Evolutionary conservation across 257 asterid species (phyloP), one percentile per base, ranked within the genome.

Genomic region (Nicotiana tabacum): DNA sequence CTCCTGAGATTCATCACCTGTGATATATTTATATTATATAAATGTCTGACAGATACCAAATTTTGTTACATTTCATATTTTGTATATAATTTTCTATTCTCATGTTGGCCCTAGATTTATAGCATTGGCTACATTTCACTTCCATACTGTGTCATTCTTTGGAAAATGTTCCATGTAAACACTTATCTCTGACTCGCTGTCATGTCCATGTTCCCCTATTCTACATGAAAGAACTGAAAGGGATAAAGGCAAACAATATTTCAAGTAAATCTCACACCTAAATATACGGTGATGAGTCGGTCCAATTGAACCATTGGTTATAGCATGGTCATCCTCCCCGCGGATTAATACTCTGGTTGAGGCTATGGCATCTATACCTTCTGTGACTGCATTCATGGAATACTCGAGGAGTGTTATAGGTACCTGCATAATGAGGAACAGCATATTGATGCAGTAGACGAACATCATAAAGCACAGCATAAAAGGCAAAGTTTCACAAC

Each of bases 351-450:
- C 99, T 85, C 93, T 88, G 51, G 98, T 96, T 17, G 95, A 83
- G 56, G 98, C 97, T 83, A 96, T 90, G 83, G 98, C 98, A 88
- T 96, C 98, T 62, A 94, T 96, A 83, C 99, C 99, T 92, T 93
- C 97, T 53, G 93, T 94, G 78, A 96, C 98, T 2, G 89, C 93
- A 84, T 4, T 90, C 93, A 96, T 77, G 79, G 98, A 86, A 86
- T 96, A 94, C 90, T 94, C 98, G 0, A 91, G 87, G 85, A 94
- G 98, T n/a, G 88, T 90, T 10, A 94, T 90, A 70, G 94, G 97
- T 81, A 92, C 91, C 99, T 96, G 90, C 84, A 84, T 32, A 27
- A 51, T 9, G 9, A 48, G 43, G 62, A 48, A 48, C 53, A 43
- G 79, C 48, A 72, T 12, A 46, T 72, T 72, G n/a, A 74, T 24